phyloP scores from a whole-genome alignment of 2,329 filamentous ascomycete genomes.

The Hypoxylon sp. region DNA sequence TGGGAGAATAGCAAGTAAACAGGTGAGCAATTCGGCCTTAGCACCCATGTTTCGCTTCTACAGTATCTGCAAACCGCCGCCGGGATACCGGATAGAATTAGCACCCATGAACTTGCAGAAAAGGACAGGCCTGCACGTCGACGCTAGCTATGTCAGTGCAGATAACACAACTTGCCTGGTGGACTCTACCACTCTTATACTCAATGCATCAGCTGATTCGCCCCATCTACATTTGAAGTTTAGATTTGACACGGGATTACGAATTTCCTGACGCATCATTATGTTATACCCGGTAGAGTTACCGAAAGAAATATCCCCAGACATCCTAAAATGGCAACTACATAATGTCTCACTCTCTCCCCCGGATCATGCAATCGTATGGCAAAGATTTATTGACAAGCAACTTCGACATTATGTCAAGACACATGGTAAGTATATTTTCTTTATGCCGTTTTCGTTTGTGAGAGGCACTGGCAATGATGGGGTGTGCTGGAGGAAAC shows the following conservation, averaged over 20 bases:
- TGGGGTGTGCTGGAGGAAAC: not conserved
- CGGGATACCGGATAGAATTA: not conserved
- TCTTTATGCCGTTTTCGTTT: not conserved
- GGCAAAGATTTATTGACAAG: not conserved
- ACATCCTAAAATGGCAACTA: conserved; percentile 1
- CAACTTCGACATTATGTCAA: not conserved
- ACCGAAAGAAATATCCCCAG: not conserved
- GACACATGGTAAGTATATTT: not conserved
- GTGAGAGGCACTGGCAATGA: not conserved
- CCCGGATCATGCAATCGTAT: not conserved
- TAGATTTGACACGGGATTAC: conserved; percentile 1
- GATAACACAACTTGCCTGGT: not conserved
- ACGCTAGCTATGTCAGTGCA: not conserved
- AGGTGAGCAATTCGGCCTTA: not conserved
- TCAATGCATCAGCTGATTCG: conserved; percentile 1
- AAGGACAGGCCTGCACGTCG: not conserved
- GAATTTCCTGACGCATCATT: not conserved
- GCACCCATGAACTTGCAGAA: conserved; percentile 3
- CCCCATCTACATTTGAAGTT: not conserved
- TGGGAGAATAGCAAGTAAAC: not conserved
- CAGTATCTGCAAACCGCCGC: not conserved
- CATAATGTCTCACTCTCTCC: conserved; percentile 1
- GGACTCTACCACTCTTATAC: not conserved
- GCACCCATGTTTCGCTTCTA: not conserved
- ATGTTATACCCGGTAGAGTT: not conserved